Base-by-base conservation (phyloP, 768 basidiomycete species). In the Lentinula boryana region DNA sequence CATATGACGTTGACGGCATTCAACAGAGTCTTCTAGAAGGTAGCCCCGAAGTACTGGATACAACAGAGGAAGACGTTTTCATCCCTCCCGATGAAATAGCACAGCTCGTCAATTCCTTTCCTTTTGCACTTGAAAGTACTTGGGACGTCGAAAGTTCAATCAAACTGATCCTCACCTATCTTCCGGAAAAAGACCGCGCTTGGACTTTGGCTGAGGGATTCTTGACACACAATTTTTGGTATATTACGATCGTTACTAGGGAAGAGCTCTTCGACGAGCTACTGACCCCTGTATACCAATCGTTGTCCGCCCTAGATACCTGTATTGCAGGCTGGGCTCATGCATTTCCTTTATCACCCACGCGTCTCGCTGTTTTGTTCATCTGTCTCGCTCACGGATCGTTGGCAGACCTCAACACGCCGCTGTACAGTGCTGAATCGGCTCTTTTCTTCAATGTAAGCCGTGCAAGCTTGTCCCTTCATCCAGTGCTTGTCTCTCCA, bases 181-280 rank as follows among this genome's bases (percentile, higher is more conserved):
- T 75, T 18, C 74, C 74, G 10, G 61, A 68, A 18, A 70, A 71
- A 56, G 70, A 72, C 6, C 75, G 73, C 33, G 81, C 81, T 7
- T 71, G 72, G 56, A 64, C 72, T 41, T 74, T 82, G n/a, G 75
- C 74, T 46, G 79, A 83, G 58, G 73, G 74, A 10, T 83, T 76
- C 61, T 60, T 81, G 60, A 75, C 73, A 76, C 21, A 66, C 69
- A 3, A 68, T 75, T 5, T 81, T 5, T 48, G 46, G 23, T 40
- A 43, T 23, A 27, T 43, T 12, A 31, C 4, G 12, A 40, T 31
- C 2, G 40, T 56, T 40, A 41, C 55, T 7, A 40, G 16, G 16
- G 55, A 56, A 23, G 55, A 56, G 23, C 55, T 75, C 72, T 64
- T 73, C 60, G 77, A 75, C 63, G 74, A 74, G 55, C 75, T 77